Evolutionary conservation across 2,329 filamentous ascomycete genomes (phyloP).

Genomic region (Raffaelea arxii): DNA sequence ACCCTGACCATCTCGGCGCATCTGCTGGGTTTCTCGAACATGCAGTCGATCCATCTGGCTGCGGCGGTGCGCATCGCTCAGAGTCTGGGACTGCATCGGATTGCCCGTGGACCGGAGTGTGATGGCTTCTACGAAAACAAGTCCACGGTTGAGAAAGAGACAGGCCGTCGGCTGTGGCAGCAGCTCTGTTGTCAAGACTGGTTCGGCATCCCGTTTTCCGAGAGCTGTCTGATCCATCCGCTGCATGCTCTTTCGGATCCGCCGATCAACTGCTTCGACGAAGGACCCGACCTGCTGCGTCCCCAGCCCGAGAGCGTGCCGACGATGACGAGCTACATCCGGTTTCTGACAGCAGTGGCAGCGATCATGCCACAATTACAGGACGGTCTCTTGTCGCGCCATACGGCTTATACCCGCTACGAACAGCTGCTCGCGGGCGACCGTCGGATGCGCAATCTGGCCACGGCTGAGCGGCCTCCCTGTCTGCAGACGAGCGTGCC

Average conservation of each 20-base stretch:
- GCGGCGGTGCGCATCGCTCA: conserved; percentile 36
- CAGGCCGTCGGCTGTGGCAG: conserved; percentile 25
- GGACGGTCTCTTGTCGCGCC: conserved; percentile 23
- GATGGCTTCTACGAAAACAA: background rate
- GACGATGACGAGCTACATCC: conserved; percentile 18
- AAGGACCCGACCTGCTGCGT: conserved; percentile 8
- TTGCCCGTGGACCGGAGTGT: conserved; percentile 11
- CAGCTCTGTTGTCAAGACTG: conserved; percentile 28
- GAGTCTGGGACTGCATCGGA: conserved; percentile 33
- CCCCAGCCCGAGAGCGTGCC: conserved; percentile 12
- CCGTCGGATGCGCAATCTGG: conserved; percentile 22
- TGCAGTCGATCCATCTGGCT: conserved; percentile 33
- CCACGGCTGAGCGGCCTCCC: conserved; percentile 20
- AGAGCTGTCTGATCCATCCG: conserved; percentile 27
- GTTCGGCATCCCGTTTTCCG: conserved; percentile 26
- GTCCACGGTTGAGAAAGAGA: conserved; percentile 18
- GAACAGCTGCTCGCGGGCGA: conserved; percentile 25
- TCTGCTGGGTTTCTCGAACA: conserved; percentile 35
- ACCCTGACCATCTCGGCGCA: conserved; percentile 39
- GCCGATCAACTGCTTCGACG: conserved; percentile 26
- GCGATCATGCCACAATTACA: conserved; percentile 22
- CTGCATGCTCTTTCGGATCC: conserved; percentile 22
- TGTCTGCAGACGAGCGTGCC: conserved; percentile 18
- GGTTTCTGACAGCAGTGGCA: conserved; percentile 22
- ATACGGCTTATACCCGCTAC: conserved; percentile 24